phyloP scores from a whole-genome alignment of 305 asterid genomes.

The Rubia peregrina region DNA sequence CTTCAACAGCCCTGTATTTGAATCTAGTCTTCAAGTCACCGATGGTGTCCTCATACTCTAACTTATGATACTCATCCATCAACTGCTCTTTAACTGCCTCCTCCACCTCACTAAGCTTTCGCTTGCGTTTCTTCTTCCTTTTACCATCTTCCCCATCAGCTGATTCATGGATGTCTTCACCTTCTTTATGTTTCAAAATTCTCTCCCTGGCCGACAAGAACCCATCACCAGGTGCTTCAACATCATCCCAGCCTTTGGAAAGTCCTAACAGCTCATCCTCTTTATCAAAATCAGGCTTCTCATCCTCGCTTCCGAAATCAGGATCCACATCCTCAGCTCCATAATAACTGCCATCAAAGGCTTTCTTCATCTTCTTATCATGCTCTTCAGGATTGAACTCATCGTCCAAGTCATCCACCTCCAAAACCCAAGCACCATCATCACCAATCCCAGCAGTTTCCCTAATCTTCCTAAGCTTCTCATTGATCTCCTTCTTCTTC shows the following conservation, averaged over 20 bases:
- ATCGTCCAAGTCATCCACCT: constrained; percentile 66
- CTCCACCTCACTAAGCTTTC: constrained; percentile 41
- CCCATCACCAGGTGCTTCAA: constrained; percentile 34
- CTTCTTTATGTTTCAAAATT: constrained; percentile 29
- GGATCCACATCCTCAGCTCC: constrained; percentile 60
- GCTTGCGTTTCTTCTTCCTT: constrained; percentile 53
- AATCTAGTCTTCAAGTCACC: constrained; percentile 87
- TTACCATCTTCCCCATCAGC: constrained; percentile 28
- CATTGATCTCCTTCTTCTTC: constrained; percentile 75
- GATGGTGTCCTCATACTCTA: constrained; percentile 80
- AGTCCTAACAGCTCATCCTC: constrained; percentile 89
- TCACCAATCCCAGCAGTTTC: constrained; percentile 64
- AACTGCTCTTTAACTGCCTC: constrained; percentile 50
- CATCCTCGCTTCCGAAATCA: constrained; percentile 48
- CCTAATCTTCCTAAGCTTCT: constrained; percentile 74
- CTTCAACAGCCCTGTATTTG: constrained; percentile 58
- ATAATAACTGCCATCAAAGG: constrained; percentile 59
- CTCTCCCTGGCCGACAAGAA: constrained; percentile 45
- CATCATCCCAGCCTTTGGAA: constrained; percentile 58
- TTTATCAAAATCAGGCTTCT: constrained; percentile 70
- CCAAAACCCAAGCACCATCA: constrained; percentile 39
- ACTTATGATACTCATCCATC: constrained; percentile 83
- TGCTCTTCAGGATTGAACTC: constrained; percentile 73
- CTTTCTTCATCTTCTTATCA: constrained; percentile 70
- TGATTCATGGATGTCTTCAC: constrained; percentile 24